A percentile compares a stretch with the other conserved stretches of the same genome.
Evolutionary conservation across 345 rosid genomes (phyloP).

Genomic region (Sonneratia caseolaris): DNA sequence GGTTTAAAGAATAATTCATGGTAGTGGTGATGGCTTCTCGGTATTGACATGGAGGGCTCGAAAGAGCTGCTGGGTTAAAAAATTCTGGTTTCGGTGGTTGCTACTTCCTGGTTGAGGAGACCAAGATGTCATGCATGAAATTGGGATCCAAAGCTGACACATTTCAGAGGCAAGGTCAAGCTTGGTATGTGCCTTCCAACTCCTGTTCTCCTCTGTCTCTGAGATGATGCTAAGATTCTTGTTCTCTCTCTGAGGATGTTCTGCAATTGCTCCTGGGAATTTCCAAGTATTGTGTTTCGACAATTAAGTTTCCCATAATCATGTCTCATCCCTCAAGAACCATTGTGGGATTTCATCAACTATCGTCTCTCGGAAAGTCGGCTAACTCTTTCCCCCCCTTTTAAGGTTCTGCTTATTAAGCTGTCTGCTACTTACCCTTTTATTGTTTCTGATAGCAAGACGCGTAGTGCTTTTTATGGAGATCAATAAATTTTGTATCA

Average conservation of each 20-base stretch:
- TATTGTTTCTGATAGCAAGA: neutral
- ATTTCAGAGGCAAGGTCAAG: constrained; percentile 90
- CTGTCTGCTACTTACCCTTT: neutral
- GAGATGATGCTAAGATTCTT: neutral
- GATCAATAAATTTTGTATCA: neutral
- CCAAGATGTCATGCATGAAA: constrained; percentile 78
- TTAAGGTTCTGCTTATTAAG: neutral
- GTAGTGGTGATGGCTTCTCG: neutral
- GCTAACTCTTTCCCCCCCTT: neutral
- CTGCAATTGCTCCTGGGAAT: neutral
- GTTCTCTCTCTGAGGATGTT: neutral
- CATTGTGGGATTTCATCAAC: neutral
- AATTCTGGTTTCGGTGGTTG: neutral
- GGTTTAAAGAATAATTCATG: constrained; percentile 6
- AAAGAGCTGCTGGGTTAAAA: neutral
- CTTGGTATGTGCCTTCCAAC: constrained; percentile 50
- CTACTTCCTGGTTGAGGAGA: neutral
- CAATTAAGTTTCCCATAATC: neutral
- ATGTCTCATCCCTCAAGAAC: neutral
- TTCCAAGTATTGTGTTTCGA: neutral
- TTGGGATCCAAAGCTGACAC: constrained; percentile 92
- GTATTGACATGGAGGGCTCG: neutral
- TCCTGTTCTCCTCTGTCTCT: neutral
- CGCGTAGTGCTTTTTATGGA: neutral
- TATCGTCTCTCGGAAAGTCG: neutral